These are phyloP conservation scores for Leccinum proliferum DNA, from an alignment of 1,284 basidiomycete species.

Conservation along the genomic window DNA sequence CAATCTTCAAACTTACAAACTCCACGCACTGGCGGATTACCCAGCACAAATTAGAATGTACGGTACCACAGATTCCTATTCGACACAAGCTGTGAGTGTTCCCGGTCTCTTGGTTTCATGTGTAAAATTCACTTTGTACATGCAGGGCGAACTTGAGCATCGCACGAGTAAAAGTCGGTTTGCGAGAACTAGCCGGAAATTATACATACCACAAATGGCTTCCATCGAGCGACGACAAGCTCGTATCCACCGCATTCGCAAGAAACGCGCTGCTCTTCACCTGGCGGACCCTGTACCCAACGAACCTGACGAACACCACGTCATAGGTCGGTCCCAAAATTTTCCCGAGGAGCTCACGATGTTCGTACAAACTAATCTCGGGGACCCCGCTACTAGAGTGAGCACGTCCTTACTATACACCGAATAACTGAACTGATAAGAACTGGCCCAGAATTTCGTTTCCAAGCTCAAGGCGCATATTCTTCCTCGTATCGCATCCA, in stretches of 20 bases:
- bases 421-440: background rate
- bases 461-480: background rate
- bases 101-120: no score
- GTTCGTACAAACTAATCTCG: constrained; percentile 6
- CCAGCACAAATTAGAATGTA: background rate
- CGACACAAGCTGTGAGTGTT: no score
- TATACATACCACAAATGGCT: no score
- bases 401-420: background rate
- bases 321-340: constrained; percentile 14
- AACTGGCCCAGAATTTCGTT: background rate
- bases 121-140: no score
- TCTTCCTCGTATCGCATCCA: background rate
- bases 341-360: constrained; percentile 10
- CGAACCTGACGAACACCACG: constrained; percentile 8
- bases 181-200: no score
- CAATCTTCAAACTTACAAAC: background rate
- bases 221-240: no score
- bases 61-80: background rate
- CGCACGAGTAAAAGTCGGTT: no score
- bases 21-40: background rate
- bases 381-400: background rate
- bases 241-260: no score
- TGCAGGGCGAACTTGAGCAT: no score
- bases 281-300: background rate
- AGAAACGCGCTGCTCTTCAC: no score